Evolutionary conservation across 176 grass and related monocot species (phyloP), one percentile per base, ranked within the genome.

Genomic region (Oryza meyeriana): DNA sequence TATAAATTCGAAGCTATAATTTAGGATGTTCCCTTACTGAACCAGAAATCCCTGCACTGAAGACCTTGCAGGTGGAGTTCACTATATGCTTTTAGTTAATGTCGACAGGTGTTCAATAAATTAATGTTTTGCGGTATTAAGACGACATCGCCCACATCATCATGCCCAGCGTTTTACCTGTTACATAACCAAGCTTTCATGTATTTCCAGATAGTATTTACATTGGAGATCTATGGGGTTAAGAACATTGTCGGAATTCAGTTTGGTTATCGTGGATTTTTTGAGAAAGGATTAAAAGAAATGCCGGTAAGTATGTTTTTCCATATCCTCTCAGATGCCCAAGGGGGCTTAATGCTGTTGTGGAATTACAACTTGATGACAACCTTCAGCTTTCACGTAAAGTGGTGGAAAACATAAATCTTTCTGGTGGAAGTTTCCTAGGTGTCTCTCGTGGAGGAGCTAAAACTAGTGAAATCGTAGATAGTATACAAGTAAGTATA

Each of bases 381-480:
- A 82, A 77, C 61, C 20, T 47, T 40, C 86, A 98, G 95, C 93
- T 98, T 88, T 98, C 96, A 34, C 89, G 89, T 71, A 66, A 66
- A 61, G 80, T 95, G 29, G 96, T 98, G 79, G 93, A 98, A 84
- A 98, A 93, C 47, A 98, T 98, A 91, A 95, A 95, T 90, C 92
- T 98, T 81, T 66, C 86, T 75, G 96, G 96, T 70, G 96, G 96
- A 91, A 98, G 96, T 77, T 86, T 93, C 61, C 83, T 98, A 39
- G 96, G 96, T 34, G 96, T 98, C 12, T 98, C 96, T 61, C 92
- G 92, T 83, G 96, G 96, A 72, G 93, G 93, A 82, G 84, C 88
- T 86, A 84, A 90, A 86, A 89, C 82, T 77, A 90, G 90, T 78
- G 92, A 94, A 24, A 95, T 95, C 84, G 95, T 95, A 59, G 92